phyloP scores from a whole-genome alignment of 352 stramenopile genomes.

The Phytophthora meadii region DNA sequence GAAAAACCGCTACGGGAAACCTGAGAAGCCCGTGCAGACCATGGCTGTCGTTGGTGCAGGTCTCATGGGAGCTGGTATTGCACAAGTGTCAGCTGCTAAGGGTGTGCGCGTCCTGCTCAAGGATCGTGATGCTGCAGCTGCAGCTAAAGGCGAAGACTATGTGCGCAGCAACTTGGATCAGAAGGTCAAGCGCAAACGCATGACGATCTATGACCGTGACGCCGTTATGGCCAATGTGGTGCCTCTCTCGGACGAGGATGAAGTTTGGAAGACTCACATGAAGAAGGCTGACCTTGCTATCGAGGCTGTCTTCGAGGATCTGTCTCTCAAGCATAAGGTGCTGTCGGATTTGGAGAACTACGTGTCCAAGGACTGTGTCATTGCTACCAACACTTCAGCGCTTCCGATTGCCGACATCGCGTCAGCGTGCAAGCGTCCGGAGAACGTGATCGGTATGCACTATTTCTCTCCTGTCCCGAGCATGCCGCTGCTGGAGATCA shows the following conservation, averaged over 20 bases:
- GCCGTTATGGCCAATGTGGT: slow-evolving; percentile 92
- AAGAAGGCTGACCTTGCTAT: slow-evolving; percentile 96
- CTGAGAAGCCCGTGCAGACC: slow-evolving; percentile 88
- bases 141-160: slow-evolving; percentile 90
- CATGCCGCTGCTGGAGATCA: slow-evolving; percentile 99
- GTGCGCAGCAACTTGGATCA: slow-evolving; percentile 96
- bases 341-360: slow-evolving; percentile 94
- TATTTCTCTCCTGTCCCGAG: slow-evolving; percentile 98
- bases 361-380: slow-evolving; percentile 94
- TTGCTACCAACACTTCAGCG: slow-evolving; percentile 98
- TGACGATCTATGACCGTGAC: slow-evolving; percentile 93
- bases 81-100: slow-evolving; percentile 96
- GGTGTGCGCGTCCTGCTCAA: slow-evolving; percentile 96
- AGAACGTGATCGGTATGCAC: slow-evolving; percentile 98
- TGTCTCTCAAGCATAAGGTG: slow-evolving; percentile 97
- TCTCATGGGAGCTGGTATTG: slow-evolving; percentile 98
- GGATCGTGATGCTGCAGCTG: slow-evolving; percentile 91
- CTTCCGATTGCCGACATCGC: slow-evolving; percentile 97
- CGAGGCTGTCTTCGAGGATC: slow-evolving; percentile 98
- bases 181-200: slow-evolving; percentile 95
- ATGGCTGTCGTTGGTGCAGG: slow-evolving; percentile 97
- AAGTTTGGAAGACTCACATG: slow-evolving; percentile 94
- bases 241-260: slow-evolving; percentile 93
- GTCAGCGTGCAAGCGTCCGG: slow-evolving; percentile 74
- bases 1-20: slow-evolving; percentile 96